Evolutionary conservation across 768 basidiomycete genomes (phyloP).

Genomic region (Fomitopsis pulvina): DNA sequence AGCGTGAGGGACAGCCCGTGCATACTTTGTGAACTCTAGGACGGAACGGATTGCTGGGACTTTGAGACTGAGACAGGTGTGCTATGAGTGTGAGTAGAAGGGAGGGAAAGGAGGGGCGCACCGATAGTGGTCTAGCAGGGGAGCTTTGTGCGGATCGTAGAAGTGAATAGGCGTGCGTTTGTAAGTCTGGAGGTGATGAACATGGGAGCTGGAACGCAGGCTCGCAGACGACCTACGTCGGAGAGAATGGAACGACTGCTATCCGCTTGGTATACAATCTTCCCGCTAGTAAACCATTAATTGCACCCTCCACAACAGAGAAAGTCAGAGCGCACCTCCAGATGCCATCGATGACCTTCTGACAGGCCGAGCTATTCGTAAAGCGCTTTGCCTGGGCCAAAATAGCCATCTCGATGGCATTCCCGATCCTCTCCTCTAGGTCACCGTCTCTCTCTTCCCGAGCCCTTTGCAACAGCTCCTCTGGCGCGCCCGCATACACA

Average conservation of each 20-base stretch:
- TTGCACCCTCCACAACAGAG: background rate
- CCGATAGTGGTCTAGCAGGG: slow-evolving; percentile 94
- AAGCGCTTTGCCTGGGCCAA: slow-evolving; percentile 82
- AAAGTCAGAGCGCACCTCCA: slow-evolving; percentile 46
- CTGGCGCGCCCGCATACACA: slow-evolving; percentile 71
- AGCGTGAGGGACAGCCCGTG: background rate
- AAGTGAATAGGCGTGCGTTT: slow-evolving; percentile 89
- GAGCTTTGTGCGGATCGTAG: slow-evolving; percentile 91
- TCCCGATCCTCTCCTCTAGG: slow-evolving; percentile 75
- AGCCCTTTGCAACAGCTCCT: slow-evolving; percentile 48
- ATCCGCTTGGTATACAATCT: slow-evolving; percentile 86
- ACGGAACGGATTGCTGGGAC: slow-evolving; percentile 89
- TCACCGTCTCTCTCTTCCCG: slow-evolving; percentile 63
- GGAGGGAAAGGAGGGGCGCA: too few species aligned
- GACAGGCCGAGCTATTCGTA: slow-evolving; percentile 83
- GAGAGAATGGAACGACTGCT: slow-evolving; percentile 86
- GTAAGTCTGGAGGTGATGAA: slow-evolving; percentile 57
- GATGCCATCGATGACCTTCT: slow-evolving; percentile 82
- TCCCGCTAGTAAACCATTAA: slow-evolving; percentile 48
- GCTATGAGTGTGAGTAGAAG: too few species aligned
- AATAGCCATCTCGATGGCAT: slow-evolving; percentile 91
- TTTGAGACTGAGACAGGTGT: slow-evolving; percentile 55
- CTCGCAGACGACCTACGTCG: slow-evolving; percentile 48
- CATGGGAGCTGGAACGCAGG: background rate
- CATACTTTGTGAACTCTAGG: slow-evolving; percentile 81